Conservation (phyloP, 2,329 filamentous ascomycete species). For the Ramularia endophylla region DNA sequence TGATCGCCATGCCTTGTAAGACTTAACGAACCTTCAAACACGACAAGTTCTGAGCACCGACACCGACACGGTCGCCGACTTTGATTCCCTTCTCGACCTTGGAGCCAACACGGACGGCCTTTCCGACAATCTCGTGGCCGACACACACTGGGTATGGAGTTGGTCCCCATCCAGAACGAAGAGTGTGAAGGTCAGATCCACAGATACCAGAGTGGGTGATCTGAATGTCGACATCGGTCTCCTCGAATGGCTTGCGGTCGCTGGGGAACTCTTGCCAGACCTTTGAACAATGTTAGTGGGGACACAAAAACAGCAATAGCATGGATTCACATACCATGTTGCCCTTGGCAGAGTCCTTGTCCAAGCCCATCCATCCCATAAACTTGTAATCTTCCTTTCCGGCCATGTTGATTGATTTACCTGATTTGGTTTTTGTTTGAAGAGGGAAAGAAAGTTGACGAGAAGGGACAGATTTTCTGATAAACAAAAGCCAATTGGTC, state of each 20-base stretch:
- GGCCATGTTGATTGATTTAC: constrained; percentile 3
- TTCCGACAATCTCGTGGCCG: constrained; percentile 30
- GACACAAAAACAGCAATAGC: neutral
- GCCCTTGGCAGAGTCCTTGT: constrained; percentile 43
- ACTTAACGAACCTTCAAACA: constrained; percentile 46
- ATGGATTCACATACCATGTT: constrained; percentile 48
- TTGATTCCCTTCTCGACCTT: constrained; percentile 29
- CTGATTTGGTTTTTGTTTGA: neutral
- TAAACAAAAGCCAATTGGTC: too few relatives aligned
- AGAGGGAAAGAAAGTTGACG: too few relatives aligned
- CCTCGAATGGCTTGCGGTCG: constrained; percentile 30
- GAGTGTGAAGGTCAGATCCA: constrained; percentile 26
- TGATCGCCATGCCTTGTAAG: too few relatives aligned
- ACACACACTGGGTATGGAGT: constrained; percentile 19
- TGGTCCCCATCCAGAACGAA: constrained; percentile 25
- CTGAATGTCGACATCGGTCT: constrained; percentile 33
- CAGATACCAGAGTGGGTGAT: constrained; percentile 35
- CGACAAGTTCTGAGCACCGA: constrained; percentile 47
- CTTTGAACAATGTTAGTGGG: neutral
- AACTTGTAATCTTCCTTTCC: constrained; percentile 42
- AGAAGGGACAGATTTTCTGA: too few relatives aligned
- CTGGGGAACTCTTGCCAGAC: constrained; percentile 1
- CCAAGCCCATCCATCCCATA: constrained; percentile 52
- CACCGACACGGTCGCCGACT: too few relatives aligned
- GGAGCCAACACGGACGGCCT: constrained; percentile 27